Evolutionary conservation across 805 yeast genomes (phyloP), one percentile per base, ranked within the genome.

Genomic region (Ogataea wickerhamii): DNA sequence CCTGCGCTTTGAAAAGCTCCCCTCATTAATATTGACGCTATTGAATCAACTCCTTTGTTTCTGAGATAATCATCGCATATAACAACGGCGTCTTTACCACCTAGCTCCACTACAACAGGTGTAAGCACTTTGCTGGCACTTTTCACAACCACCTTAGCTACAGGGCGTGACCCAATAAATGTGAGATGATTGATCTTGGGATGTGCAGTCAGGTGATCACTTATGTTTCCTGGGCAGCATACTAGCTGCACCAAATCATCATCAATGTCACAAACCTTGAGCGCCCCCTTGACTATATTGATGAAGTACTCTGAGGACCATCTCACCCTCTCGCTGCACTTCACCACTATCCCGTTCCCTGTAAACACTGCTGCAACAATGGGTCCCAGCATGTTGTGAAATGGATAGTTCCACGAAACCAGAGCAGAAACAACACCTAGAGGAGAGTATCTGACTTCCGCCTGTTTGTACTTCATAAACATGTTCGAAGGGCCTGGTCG

Each of bases 1-100:
- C 99, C 99, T 0, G 96, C 85, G 37, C 95, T 84, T 65, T 93
- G 99, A 68, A 91, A 93, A 0, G 96, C 82, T 24, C 98, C 99
- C 55, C 99, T 74, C 82, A 93, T 74, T 27, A 93, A 73, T 18
- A 88, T 79, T 12, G 96, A 86, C 0, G 95, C 80, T 28, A 82
- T 65, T 4, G 71, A 63, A 6, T 70, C 61, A 28, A 75, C 48
- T 4, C 65, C 61, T 20, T 64, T 55, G 19, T 64, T 48, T 47
- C 80, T 78, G 45, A 76, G 67, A 27, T 76, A 82, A 49, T 87
- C 93, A 53, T 91, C 97, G 47, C 93, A 71, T 3, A 89, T 87
- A 36, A 93, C 72, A 16, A 87, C 77, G 0, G 97, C 83, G 60
- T 93, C 99, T 55, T 93, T 93, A 16, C 99, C 99, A 25, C 99